Conservation (phyloP, 257 asterid species). For the Anisodus tanguticus region DNA sequence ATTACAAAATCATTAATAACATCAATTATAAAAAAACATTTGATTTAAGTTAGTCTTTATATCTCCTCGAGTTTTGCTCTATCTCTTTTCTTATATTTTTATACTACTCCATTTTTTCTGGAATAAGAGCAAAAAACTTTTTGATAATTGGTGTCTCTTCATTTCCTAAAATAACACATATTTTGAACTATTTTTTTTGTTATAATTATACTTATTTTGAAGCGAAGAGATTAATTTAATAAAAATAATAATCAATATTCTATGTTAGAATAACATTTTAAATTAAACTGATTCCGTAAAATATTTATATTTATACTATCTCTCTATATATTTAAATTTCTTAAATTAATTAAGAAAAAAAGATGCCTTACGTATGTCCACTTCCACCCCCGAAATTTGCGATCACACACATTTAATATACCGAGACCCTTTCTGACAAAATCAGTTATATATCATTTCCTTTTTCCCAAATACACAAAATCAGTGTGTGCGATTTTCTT, state of each 20-base stretch:
- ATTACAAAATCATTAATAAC: background rate
- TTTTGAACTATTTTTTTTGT: background rate
- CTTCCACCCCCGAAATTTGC: background rate
- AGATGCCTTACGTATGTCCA: background rate
- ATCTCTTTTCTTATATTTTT: too few species aligned
- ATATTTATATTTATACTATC: background rate
- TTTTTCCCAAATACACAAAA: background rate
- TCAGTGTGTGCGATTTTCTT: background rate
- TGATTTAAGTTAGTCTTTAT: background rate
- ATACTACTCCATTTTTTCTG: too few species aligned
- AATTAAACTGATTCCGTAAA: background rate
- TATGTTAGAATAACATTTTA: background rate
- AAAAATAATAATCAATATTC: background rate
- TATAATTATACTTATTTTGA: background rate
- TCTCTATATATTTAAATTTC: background rate
- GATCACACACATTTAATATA: background rate
- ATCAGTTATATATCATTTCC: conserved; percentile 6
- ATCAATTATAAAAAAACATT: background rate
- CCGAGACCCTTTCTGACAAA: background rate
- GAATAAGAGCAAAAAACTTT: too few species aligned
- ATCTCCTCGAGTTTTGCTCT: background rate
- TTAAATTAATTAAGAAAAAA: background rate
- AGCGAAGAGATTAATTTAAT: background rate
- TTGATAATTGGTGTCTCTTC: background rate
- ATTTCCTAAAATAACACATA: background rate